These are phyloP conservation scores for Xylaria intraflava DNA, from an alignment of 495 filamentous ascomycete genomes.

Conservation along the genomic window DNA sequence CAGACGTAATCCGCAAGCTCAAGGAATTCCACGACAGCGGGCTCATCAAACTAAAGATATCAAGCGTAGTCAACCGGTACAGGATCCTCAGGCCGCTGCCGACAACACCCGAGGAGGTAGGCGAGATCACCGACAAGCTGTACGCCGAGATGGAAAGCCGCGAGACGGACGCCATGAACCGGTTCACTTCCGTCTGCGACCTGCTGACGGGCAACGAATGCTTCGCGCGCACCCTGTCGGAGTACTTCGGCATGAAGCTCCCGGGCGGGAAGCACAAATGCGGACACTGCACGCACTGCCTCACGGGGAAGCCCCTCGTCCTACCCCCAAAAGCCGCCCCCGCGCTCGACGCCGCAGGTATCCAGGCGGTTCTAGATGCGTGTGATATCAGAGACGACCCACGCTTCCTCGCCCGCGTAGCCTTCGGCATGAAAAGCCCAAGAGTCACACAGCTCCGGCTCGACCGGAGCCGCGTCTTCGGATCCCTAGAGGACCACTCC, in stretches of 20 bases:
- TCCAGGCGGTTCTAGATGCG: slow-evolving; percentile 34
- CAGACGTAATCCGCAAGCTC: slow-evolving; percentile 43
- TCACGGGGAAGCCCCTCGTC: slow-evolving; percentile 33
- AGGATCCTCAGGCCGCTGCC: slow-evolving; percentile 42
- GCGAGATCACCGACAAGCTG: slow-evolving; percentile 34
- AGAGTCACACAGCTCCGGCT: slow-evolving; percentile 39
- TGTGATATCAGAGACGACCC: slow-evolving; percentile 47
- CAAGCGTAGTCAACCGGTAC: slow-evolving; percentile 45
- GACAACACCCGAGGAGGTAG: slow-evolving; percentile 26
- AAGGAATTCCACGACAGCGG: slow-evolving; percentile 40
- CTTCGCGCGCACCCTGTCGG: slow-evolving; percentile 42
- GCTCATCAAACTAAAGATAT: slow-evolving; percentile 39
- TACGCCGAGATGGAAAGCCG: slow-evolving; percentile 42
- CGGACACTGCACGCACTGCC: slow-evolving; percentile 49
- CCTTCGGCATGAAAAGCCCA: slow-evolving; percentile 54
- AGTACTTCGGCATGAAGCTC: slow-evolving; percentile 49
- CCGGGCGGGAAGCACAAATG: slow-evolving; percentile 37
- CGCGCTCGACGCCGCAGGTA: slow-evolving; percentile 26
- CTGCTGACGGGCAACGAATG: slow-evolving; percentile 44
- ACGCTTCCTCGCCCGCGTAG: slow-evolving; percentile 47
- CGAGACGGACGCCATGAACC: slow-evolving; percentile 43
- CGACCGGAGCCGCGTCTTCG: slow-evolving; percentile 37
- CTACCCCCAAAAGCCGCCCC: slow-evolving; percentile 19
- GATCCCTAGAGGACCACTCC: slow-evolving; percentile 42
- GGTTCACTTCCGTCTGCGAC: slow-evolving; percentile 41